phyloP scores from a whole-genome alignment of 2,329 filamentous ascomycete genomes.

The Ilyonectria mors-panacis region DNA sequence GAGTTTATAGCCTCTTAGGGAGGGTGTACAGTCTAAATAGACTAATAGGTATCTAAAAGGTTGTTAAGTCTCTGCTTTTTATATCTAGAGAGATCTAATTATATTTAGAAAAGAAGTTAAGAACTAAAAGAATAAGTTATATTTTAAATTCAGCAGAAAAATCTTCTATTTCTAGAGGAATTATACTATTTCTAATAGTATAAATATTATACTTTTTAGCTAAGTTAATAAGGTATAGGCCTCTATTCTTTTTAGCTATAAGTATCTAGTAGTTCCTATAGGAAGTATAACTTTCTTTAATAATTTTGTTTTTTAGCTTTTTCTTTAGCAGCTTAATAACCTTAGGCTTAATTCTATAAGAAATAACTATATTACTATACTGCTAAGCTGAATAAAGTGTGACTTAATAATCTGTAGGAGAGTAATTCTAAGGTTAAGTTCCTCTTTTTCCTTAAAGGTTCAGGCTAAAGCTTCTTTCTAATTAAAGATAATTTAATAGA shows the following conservation, averaged over 20 bases:
- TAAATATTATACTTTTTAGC: neutral
- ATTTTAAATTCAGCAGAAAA: no score
- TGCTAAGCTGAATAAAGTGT: neutral
- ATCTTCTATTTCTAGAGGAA: no score
- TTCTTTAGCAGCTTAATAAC: neutral
- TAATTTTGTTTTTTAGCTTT: neutral
- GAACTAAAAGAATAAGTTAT: no score
- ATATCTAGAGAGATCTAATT: no score
- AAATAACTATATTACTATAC: neutral
- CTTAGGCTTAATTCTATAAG: neutral
- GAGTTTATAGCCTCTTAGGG: no score
- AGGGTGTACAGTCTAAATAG: no score
- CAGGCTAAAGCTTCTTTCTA: neutral
- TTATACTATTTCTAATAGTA: neutral
- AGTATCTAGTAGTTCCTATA: neutral
- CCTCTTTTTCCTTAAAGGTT: neutral
- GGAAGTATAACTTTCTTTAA: neutral
- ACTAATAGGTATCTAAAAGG: no score
- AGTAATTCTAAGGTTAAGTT: neutral
- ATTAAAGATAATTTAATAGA: neutral
- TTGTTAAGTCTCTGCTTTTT: no score
- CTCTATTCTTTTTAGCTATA: neutral
- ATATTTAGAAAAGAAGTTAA: no score
- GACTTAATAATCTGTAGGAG: neutral
- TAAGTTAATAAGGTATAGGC: neutral